Evolutionary conservation across 768 basidiomycete species (phyloP).

Genomic region (Favolaschia claudopus): DNA sequence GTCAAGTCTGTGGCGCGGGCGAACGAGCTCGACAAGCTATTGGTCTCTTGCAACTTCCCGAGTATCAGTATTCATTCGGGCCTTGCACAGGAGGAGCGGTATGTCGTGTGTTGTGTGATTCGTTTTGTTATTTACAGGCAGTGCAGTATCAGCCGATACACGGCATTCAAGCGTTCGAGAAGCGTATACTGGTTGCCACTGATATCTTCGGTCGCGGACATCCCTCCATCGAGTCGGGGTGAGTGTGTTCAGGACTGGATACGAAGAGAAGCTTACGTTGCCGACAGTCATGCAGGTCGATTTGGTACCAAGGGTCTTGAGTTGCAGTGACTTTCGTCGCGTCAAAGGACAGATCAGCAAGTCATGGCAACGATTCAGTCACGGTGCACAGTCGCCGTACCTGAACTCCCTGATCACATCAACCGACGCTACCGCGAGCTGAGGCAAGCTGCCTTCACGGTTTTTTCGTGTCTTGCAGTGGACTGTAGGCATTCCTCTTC

Average conservation of each 20-base stretch:
- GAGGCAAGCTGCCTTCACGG: no score
- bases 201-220: constrained; percentile 99
- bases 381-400: constrained; percentile 96
- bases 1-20: constrained; percentile 98
- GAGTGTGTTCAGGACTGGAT: no score
- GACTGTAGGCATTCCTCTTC: no score
- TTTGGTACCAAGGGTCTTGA: constrained; percentile 99
- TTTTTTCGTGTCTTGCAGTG: no score
- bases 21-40: constrained; percentile 93
- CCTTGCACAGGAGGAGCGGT: constrained; percentile 96
- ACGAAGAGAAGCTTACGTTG: no score
- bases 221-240: constrained; percentile 97
- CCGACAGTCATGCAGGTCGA: constrained; percentile 88
- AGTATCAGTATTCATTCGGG: constrained; percentile 97
- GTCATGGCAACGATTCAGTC: constrained; percentile 96
- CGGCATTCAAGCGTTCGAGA: constrained; percentile 99
- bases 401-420: constrained; percentile 92
- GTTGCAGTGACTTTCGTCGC: constrained; percentile 94
- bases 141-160: constrained; percentile 90
- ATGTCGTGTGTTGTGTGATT: constrained; percentile 40
- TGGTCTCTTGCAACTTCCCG: constrained; percentile 98
- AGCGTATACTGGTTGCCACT: constrained; percentile 97
- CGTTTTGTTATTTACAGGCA: constrained; percentile 2
- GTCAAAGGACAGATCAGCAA: constrained; percentile 89
- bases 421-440: no score